Conservation (phyloP, 257 asterid genomes). For the Solanum arcanum region DNA sequence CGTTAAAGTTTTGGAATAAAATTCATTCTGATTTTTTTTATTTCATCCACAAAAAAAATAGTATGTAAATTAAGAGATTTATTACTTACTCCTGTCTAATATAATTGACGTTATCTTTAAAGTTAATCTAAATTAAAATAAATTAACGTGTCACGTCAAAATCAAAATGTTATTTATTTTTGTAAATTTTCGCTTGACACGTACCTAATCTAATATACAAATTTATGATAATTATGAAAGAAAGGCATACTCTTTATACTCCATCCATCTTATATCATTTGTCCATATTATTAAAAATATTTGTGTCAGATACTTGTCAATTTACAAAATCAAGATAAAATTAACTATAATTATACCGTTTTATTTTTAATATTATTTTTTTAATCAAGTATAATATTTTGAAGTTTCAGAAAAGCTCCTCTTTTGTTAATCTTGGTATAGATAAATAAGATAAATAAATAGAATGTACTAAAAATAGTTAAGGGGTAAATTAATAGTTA, state of each 20-base stretch:
- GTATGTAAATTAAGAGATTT: background rate
- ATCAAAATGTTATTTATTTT: background rate
- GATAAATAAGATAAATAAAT: background rate
- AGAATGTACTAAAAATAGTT: background rate
- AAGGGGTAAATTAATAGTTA: background rate
- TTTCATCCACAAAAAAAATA: background rate
- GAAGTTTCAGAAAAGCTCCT: background rate
- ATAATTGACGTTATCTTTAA: background rate
- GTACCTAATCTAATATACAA: background rate
- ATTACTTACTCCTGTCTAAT: background rate
- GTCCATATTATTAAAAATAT: too few relatives aligned
- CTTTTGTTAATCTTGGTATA: too few relatives aligned
- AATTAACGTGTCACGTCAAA: background rate
- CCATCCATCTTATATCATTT: background rate
- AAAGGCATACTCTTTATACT: background rate
- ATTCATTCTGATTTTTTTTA: background rate
- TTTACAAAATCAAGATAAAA: background rate
- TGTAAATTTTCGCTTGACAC: background rate
- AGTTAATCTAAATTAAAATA: background rate
- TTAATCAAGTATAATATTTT: background rate
- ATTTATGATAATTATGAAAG: background rate
- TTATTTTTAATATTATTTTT: background rate
- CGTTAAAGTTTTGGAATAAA: background rate
- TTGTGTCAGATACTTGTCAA: background rate
- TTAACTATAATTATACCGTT: too few relatives aligned